A percentile compares a stretch with the other conserved stretches of the same genome.
Conservation (phyloP, 208 protist genomes). For the Leptomonas pyrrhocoris region DNA sequence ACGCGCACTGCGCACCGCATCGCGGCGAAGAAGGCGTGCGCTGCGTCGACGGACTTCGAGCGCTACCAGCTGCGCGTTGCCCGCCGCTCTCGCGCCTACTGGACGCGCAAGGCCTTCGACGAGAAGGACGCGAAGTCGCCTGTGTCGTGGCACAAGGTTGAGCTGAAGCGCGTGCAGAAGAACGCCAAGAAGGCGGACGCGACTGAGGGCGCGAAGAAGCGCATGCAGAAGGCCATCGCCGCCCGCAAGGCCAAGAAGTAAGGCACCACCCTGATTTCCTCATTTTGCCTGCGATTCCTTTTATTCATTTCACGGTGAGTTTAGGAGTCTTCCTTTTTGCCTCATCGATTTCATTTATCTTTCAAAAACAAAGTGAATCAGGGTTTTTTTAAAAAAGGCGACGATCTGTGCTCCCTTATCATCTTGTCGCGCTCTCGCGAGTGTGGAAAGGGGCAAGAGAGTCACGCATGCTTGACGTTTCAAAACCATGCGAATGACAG, state of each 20-base stretch:
- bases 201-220: constrained; percentile 78
- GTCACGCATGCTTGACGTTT: too few relatives aligned
- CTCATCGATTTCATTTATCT: too few relatives aligned
- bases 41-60: constrained; percentile 89
- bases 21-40: constrained; percentile 83
- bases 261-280: background rate
- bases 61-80: constrained; percentile 92
- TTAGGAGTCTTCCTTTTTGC: too few relatives aligned
- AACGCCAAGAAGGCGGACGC: constrained; percentile 83
- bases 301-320: too few relatives aligned
- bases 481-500: too few relatives aligned
- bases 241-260: constrained; percentile 68
- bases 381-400: too few relatives aligned
- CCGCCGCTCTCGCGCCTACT: constrained; percentile 89
- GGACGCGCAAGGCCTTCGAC: constrained; percentile 91
- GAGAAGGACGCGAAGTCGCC: constrained; percentile 88
- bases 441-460: too few relatives aligned
- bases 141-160: constrained; percentile 90
- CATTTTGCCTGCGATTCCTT: too few relatives aligned
- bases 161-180: constrained; percentile 88
- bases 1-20: constrained; percentile 81
- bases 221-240: constrained; percentile 88
- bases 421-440: too few relatives aligned
- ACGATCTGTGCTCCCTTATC: too few relatives aligned
- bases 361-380: too few relatives aligned